A percentile compares a stretch with the other conserved stretches of the same genome.
These are phyloP conservation scores for Penicillium sp. DNA, from an alignment of 2,329 filamentous ascomycete genomes.

Conservation along the genomic window DNA sequence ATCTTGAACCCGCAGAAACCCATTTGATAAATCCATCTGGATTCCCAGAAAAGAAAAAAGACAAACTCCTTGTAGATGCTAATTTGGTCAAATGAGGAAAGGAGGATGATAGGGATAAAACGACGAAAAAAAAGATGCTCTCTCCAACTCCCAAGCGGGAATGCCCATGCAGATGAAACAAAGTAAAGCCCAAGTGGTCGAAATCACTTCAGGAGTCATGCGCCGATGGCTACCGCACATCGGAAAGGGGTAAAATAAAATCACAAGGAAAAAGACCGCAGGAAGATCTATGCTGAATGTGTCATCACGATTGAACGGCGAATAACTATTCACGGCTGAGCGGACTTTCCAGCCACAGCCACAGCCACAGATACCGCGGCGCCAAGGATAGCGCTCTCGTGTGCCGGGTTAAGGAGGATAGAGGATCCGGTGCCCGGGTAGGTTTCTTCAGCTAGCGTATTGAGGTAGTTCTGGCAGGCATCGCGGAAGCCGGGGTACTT, in stretches of 20 bases:
- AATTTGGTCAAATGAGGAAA: background rate
- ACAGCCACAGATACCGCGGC: conserved; percentile 49
- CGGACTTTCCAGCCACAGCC: conserved; percentile 32
- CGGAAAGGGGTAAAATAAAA: conserved; percentile 5
- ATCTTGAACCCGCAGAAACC: background rate
- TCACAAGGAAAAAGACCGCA: conserved; percentile 16
- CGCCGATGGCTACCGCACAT: conserved; percentile 14
- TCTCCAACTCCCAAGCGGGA: background rate
- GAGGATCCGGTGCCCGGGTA: conserved; percentile 22
- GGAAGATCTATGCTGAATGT: conserved; percentile 14
- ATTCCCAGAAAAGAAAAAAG: conserved; percentile 1
- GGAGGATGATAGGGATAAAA: background rate
- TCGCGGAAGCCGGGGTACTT: conserved; percentile 50
- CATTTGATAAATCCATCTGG: conserved; percentile 7
- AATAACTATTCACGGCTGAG: conserved; percentile 5
- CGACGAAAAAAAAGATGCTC: background rate
- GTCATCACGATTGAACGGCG: conserved; percentile 1
- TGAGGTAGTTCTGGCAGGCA: conserved; percentile 44
- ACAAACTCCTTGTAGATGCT: conserved; percentile 20
- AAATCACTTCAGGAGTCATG: conserved; percentile 9
- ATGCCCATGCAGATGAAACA: conserved; percentile 8
- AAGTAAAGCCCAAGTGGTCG: background rate
- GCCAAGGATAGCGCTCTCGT: conserved; percentile 46
- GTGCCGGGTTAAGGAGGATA: conserved; percentile 42
- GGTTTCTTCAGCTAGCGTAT: conserved; percentile 38